phyloP scores from a whole-genome alignment of 2,329 filamentous ascomycete genomes.

The Sarocladiaceae sp. region DNA sequence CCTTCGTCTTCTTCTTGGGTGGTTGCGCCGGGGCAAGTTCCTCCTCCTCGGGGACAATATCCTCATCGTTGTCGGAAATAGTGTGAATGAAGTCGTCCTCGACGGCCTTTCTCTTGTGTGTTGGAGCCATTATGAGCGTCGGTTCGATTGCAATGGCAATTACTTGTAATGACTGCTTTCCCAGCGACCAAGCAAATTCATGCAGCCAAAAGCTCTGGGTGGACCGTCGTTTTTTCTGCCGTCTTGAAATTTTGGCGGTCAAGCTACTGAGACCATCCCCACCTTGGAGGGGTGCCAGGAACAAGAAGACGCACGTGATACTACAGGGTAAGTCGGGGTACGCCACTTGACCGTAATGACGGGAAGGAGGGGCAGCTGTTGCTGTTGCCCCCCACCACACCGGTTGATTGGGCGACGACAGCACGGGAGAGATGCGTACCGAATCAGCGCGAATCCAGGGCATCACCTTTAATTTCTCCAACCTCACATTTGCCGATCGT shows the following conservation, averaged over 20 bases:
- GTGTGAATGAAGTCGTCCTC: slow-evolving; percentile 57
- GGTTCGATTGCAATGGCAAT: background rate
- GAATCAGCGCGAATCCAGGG: slow-evolving; percentile 18
- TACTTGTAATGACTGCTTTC: background rate
- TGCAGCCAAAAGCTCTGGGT: slow-evolving; percentile 1
- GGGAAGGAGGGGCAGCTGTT: slow-evolving; percentile 8
- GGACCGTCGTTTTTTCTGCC: slow-evolving; percentile 24
- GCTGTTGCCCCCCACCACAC: slow-evolving; percentile 19
- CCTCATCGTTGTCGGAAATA: slow-evolving; percentile 56
- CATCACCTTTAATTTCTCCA: slow-evolving; percentile 20
- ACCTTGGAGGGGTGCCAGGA: background rate
- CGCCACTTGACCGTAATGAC: background rate
- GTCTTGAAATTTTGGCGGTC: slow-evolving; percentile 28
- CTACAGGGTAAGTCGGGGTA: slow-evolving; percentile 9
- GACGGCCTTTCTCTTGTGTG: slow-evolving; percentile 43
- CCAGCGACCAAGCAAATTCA: slow-evolving; percentile 3
- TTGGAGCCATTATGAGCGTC: slow-evolving; percentile 37
- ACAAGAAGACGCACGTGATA: background rate
- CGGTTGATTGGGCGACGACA: slow-evolving; percentile 36
- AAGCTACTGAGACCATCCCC: slow-evolving; percentile 3
- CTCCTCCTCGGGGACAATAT: slow-evolving; percentile 45
- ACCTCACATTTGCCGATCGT: background rate
- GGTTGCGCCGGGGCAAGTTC: slow-evolving; percentile 42
- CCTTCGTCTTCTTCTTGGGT: slow-evolving; percentile 56
- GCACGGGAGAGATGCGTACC: slow-evolving; percentile 11